Percentiles rank a stretch among this genome's conserved stretches.
phyloP scores from a whole-genome alignment of 2,329 filamentous ascomycete genomes.

The Pestalotiopsis sp. region DNA sequence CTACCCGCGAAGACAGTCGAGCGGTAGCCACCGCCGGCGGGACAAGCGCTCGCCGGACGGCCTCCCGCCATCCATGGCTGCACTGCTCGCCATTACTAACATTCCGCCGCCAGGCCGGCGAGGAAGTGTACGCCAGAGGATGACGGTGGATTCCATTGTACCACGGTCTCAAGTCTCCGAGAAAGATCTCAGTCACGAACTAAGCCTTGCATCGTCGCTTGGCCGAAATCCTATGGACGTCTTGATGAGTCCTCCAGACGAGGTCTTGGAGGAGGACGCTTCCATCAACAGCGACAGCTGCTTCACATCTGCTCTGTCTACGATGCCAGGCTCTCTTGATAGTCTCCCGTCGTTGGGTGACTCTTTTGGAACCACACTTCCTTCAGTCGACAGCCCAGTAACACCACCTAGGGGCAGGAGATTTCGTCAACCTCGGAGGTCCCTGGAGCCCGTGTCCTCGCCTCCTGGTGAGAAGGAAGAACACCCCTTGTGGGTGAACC shows the following conservation, averaged over 20 bases:
- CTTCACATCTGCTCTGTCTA: slow-evolving; percentile 55
- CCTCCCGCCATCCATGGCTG: slow-evolving; percentile 62
- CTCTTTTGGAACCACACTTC: slow-evolving; percentile 52
- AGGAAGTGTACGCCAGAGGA: slow-evolving; percentile 36
- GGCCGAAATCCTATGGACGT: slow-evolving; percentile 60
- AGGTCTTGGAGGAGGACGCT: slow-evolving; percentile 51
- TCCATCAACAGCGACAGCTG: slow-evolving; percentile 53
- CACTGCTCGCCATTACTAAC: slow-evolving; percentile 63
- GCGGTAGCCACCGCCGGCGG: slow-evolving; percentile 33
- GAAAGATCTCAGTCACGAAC: slow-evolving; percentile 56
- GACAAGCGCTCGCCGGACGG: slow-evolving; percentile 55
- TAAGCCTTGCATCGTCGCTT: slow-evolving; percentile 41
- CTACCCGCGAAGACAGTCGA: slow-evolving; percentile 33
- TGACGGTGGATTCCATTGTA: slow-evolving; percentile 62
- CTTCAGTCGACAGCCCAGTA: slow-evolving; percentile 52
- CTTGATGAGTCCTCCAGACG: slow-evolving; percentile 63
- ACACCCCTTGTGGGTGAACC: slow-evolving; percentile 53
- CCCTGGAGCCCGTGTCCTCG: slow-evolving; percentile 58
- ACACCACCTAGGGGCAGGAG: slow-evolving; percentile 44
- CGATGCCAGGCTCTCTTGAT: slow-evolving; percentile 60
- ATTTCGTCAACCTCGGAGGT: slow-evolving; percentile 47
- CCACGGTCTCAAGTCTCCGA: slow-evolving; percentile 57
- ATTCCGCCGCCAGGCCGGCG: slow-evolving; percentile 55
- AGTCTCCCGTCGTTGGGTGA: slow-evolving; percentile 64
- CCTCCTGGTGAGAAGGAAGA: slow-evolving; percentile 51